Base-by-base conservation (phyloP, 495 filamentous ascomycete genomes). In the Aspergillus conjunctus region DNA sequence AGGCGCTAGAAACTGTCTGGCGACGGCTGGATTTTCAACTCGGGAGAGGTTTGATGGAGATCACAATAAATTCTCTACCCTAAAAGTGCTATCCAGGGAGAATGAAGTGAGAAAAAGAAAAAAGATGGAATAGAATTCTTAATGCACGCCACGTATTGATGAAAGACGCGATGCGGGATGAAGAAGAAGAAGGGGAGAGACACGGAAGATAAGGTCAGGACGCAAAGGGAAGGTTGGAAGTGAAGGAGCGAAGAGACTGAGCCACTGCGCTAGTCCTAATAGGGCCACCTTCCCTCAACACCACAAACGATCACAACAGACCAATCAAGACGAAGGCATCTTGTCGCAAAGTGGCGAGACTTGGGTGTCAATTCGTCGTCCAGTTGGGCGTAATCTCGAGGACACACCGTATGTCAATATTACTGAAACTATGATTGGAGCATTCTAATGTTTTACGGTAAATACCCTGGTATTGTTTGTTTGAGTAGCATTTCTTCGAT, bases 141-240 rank as follows among this genome's bases (percentile, higher is more conserved):
- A 15, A 32, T 30, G 12, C 12, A 65, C 33, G 45, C 54, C 48
- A 54, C 56, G 51, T 45, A 37, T 17, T 58, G 64, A 67, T 60
- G 64, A 37, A 59, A 51, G 59, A 60, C 51, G 60, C 49, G 56
- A 65, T 50, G 56, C 33, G 52, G 57, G 60, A 64, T 61, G 67
- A 58, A 59, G 61, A 55, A 54, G 61, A 51, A 51, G 56, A 55
- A 57, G 46, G 59, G 54, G 56, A 59, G 60, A 56, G n/a, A 51
- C 41, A 45, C 18, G 46, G 45, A 57, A 56, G 62, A 46, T 41
- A 43, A 54, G 46, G 60, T 58, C 56, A 44, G 22, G 44, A 21
- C 44, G 44, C 54, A 62, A 54, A 41, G 51, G 50, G 49, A 56
- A 62, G 44, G 53, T 66, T 60, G 60, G 53, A 60, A 51, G 41